Percentiles rank a stretch among this genome's conserved stretches.
These are phyloP conservation scores for Phytophthora syringae DNA, from an alignment of 352 stramenopile species.

Conservation along the genomic window DNA sequence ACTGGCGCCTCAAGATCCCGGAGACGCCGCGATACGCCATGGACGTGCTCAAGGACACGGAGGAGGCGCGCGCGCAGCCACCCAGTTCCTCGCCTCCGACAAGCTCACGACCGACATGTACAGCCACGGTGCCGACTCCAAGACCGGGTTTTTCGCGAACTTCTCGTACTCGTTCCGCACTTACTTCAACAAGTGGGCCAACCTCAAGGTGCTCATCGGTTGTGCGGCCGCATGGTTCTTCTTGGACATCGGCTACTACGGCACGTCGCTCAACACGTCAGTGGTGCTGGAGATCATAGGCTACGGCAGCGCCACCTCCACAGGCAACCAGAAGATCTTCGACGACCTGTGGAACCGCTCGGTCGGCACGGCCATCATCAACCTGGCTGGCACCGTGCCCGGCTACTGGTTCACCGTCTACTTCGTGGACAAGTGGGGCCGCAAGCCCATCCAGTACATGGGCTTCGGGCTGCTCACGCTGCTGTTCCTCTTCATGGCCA, in stretches of 20 bases:
- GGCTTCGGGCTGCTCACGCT: constrained; percentile 52
- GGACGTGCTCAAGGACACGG: constrained; percentile 48
- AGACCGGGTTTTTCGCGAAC: constrained; percentile 46
- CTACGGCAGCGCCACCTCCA: constrained; percentile 40
- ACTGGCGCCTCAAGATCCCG: constrained; percentile 55
- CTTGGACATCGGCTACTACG: constrained; percentile 69
- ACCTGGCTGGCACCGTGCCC: constrained; percentile 56
- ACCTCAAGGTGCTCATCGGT: constrained; percentile 56
- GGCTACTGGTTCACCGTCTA: constrained; percentile 75
- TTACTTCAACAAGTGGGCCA: constrained; percentile 47
- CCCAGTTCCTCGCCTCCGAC: constrained; percentile 43
- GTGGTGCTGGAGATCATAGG: constrained; percentile 53
- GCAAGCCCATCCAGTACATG: constrained; percentile 69
- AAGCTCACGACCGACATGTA: constrained; percentile 50
- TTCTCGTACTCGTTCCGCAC: constrained; percentile 43
- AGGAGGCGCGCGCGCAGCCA: constrained; percentile 36
- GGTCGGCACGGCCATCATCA: constrained; percentile 53
- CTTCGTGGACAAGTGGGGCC: constrained; percentile 58
- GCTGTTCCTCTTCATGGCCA: constrained; percentile 57
- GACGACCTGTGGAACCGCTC: constrained; percentile 51
- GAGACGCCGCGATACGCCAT: constrained; percentile 54
- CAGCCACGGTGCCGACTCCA: constrained; percentile 44
- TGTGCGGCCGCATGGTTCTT: constrained; percentile 66
- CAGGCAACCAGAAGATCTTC: constrained; percentile 56
- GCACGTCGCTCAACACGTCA: constrained; percentile 57